Evolutionary conservation across 345 rosid species (phyloP), one percentile per base, ranked within the genome.

Genomic region (Punica granatum): DNA sequence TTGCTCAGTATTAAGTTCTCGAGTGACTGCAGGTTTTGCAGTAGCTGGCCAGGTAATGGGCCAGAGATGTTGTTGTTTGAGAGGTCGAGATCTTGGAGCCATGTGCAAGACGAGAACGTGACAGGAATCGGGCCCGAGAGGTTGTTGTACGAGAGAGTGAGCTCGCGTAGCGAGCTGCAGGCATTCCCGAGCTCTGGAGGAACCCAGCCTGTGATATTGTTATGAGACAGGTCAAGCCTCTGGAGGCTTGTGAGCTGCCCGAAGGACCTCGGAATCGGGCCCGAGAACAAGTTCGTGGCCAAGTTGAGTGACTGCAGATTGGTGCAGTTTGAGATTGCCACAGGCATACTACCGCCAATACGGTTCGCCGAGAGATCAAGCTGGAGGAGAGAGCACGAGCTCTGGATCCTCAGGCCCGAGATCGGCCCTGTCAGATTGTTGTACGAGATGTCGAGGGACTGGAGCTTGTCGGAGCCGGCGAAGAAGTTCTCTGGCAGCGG

Each of bases 1-100:
- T 74, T 84, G 67, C 97, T 86, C 73, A 90, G 75, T 39, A 89
- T 46, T 73, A 94, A 70, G 61, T 69, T 79, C 78, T 90, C 95
- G 10, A 94, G 73, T 25, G 95, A 79, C 7, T 80, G 80, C 1
- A 94, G 83, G 32, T 71, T 86, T 61, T 51, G 64, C 16, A 90
- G 91, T 70, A 90, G 73, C 3, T 72, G 74, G 74, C 83, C 84
- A 0, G 91, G 91, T 42, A 93, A 88, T 46, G 84, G 82, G 41
- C 98, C 98, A 0, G 99, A 78, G 60, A 93, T 69, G 63, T 87
- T 89, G 82, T 93, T 93, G 80, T 84, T 93, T 33, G 99, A 93
- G 51, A 93, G 78, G 75, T 93, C 95, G 32, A 93, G 86, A 61
- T 61, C 39, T 70, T 85, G 88, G 67, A 93, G 76, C 87, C 70